Evolutionary conservation across 1,284 basidiomycete species (phyloP).

Genomic region (Cutaneotrichosporon mucoides): DNA sequence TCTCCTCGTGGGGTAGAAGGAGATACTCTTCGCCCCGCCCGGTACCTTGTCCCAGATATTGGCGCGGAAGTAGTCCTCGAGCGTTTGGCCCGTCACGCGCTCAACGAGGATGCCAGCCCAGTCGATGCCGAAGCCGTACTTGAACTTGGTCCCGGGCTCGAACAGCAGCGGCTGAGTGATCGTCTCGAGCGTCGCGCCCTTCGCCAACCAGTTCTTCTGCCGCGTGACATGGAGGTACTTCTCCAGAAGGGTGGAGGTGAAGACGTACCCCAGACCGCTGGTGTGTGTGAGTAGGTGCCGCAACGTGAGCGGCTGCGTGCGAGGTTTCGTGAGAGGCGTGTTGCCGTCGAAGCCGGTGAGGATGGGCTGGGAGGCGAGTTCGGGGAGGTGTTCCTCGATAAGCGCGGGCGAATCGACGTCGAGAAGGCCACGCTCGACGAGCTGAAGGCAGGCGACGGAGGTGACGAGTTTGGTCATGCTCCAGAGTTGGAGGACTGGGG

Average conservation of each 20-base stretch:
- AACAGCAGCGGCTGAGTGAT: slow-evolving; percentile 26
- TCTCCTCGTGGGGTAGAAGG: slow-evolving; percentile 31
- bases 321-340: slow-evolving; percentile 24
- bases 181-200: slow-evolving; percentile 6
- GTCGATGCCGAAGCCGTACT: slow-evolving; percentile 40
- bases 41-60: slow-evolving; percentile 32
- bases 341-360: slow-evolving; percentile 24
- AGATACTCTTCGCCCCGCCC: slow-evolving; percentile 27
- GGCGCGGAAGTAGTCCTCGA: slow-evolving; percentile 40
- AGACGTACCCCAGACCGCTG: slow-evolving; percentile 10
- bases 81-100: slow-evolving; percentile 27
- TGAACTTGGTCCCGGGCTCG: slow-evolving; percentile 33
- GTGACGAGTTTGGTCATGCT: too few relatives aligned
- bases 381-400: slow-evolving; percentile 28
- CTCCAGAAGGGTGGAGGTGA: not conserved
- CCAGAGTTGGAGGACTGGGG: too few relatives aligned
- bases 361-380: slow-evolving; percentile 26
- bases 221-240: not conserved
- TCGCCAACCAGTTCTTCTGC: not conserved
- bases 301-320: slow-evolving; percentile 31
- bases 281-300: slow-evolving; percentile 38
- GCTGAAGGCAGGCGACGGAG: slow-evolving; percentile 40
- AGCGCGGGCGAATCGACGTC: slow-evolving; percentile 27
- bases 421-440: slow-evolving; percentile 37
- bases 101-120: slow-evolving; percentile 37